Conservation (phyloP, 768 basidiomycete species). For the Strobilomyces dryophilus region DNA sequence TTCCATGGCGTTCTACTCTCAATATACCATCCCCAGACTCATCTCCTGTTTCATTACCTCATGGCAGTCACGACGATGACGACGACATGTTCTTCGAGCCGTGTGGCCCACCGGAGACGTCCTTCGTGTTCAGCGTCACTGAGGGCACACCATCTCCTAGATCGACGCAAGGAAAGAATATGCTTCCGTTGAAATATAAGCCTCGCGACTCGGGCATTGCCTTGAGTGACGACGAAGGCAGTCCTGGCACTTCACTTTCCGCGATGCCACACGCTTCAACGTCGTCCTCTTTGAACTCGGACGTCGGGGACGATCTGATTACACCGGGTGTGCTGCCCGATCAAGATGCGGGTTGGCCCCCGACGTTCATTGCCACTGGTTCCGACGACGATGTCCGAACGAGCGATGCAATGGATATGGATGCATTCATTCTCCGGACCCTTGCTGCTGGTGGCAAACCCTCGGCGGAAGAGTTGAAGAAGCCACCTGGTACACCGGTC, state of each 20-base stretch:
- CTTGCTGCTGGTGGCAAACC: constrained; percentile 57
- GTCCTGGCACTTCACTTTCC: constrained; percentile 21
- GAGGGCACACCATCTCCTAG: constrained; percentile 55
- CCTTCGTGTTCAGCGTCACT: constrained; percentile 55
- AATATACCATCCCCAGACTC: constrained; percentile 46
- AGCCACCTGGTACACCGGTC: constrained; percentile 76
- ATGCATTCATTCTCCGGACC: constrained; percentile 70
- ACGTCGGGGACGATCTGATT: constrained; percentile 59
- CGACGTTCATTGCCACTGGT: constrained; percentile 35
- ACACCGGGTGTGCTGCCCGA: constrained; percentile 62
- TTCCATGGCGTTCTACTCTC: constrained; percentile 37
- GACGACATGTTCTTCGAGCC: constrained; percentile 55
- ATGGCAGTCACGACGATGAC: constrained; percentile 39
- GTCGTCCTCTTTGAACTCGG: constrained; percentile 59
- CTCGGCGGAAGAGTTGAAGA: constrained; percentile 45
- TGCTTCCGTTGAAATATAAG: constrained; percentile 64
- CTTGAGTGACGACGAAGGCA: constrained; percentile 56
- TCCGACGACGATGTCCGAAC: constrained; percentile 35
- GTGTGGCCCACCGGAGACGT: constrained; percentile 41
- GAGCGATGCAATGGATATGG: constrained; percentile 43
- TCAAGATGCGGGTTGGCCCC: constrained; percentile 60
- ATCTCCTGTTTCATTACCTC: constrained; percentile 38
- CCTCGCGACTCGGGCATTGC: constrained; percentile 65
- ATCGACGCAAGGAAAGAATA: constrained; percentile 25
- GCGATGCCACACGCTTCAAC: constrained; percentile 57